Evolutionary conservation across 257 asterid genomes (phyloP).

Genomic region (Nicotiana sylvestris): DNA sequence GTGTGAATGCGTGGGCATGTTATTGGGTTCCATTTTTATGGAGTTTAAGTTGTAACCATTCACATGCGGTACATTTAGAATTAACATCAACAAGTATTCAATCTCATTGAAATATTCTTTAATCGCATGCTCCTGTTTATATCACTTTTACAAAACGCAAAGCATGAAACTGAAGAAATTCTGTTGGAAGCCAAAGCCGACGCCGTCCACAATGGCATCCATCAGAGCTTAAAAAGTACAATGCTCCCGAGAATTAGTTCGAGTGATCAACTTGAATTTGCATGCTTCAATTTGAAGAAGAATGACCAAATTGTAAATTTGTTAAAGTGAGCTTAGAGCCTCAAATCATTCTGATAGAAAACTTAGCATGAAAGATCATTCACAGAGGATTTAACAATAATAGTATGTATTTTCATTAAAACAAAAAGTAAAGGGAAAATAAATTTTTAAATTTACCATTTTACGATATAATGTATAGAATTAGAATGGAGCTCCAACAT

Average conservation of each 20-base stretch:
- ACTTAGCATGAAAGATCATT: slow-evolving; percentile 33
- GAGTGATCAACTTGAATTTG: slow-evolving; percentile 31
- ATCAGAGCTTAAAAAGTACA: slow-evolving; percentile 28
- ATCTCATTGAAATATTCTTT: neutral
- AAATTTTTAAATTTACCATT: too few species aligned
- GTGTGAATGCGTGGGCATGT: neutral
- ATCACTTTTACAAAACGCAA: slow-evolving; percentile 39
- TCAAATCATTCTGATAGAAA: slow-evolving; percentile 29
- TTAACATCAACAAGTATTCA: neutral
- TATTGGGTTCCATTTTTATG: neutral
- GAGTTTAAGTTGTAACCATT: neutral
- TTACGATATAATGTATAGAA: too few species aligned
- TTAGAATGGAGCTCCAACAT: too few species aligned
- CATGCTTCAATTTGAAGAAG: slow-evolving; percentile 24
- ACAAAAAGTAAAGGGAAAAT: too few species aligned
- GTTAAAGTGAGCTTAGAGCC: slow-evolving; percentile 8
- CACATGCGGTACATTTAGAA: neutral
- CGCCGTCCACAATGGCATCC: slow-evolving; percentile 30
- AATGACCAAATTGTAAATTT: slow-evolving; percentile 34
- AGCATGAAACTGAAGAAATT: slow-evolving; percentile 35
- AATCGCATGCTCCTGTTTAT: neutral
- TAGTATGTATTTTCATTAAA: too few species aligned
- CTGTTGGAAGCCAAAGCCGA: slow-evolving; percentile 26
- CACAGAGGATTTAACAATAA: slow-evolving; percentile 10
- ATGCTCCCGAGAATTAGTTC: slow-evolving; percentile 29